Evolutionary conservation across 108 stramenopile genomes (phyloP), one percentile per base, ranked within the genome.

Genomic region (Discostella pseudostelligera): DNA sequence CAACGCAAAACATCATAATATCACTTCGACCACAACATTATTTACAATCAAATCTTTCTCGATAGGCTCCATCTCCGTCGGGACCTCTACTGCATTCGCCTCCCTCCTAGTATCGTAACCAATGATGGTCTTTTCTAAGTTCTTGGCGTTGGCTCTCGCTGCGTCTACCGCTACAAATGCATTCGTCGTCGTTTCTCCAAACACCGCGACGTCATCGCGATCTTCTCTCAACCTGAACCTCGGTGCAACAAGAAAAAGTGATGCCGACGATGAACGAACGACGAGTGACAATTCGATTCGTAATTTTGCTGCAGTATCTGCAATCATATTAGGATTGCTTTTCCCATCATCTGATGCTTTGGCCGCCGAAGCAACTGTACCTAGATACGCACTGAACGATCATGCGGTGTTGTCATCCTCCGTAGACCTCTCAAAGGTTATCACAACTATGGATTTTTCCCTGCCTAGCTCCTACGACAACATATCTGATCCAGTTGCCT

Each of bases 401-500:
- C 56, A 57, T 45, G 56, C 56, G 11, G 28, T 79, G 6, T 67
- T 69, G 28, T 79, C 78, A 19, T 79, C 78, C 19, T 45, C 76
- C 11, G 44, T 79, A 11, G 49, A 56, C 12, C 59, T 74, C 26
- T 68, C 78, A 1, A 72, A 62, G 20, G 60, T 37, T 14, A 79
- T 79, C 67, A 28, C 43, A 16, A 79, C 78, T 0, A 79, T 79
- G 78, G 78, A 79, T 59, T 79, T 79, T 36, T 62, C 67, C 16
- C 36, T 79, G 22, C 78, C 78, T 1, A 48, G 46, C 19, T 74
- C 72, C 46, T 79, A 79, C 55, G 78, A 79, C 37, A 63, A n/a
- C 6, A 69, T 79, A n/a, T 59, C 68, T 53, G 67, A 74, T 37
- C 60, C 65, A 3, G 50, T 53, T 22, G 59, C 67, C 14, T 47